Evolutionary conservation across 2,329 filamentous ascomycete species (phyloP), one percentile per base, ranked within the genome.

Genomic region (Periconia sp.): DNA sequence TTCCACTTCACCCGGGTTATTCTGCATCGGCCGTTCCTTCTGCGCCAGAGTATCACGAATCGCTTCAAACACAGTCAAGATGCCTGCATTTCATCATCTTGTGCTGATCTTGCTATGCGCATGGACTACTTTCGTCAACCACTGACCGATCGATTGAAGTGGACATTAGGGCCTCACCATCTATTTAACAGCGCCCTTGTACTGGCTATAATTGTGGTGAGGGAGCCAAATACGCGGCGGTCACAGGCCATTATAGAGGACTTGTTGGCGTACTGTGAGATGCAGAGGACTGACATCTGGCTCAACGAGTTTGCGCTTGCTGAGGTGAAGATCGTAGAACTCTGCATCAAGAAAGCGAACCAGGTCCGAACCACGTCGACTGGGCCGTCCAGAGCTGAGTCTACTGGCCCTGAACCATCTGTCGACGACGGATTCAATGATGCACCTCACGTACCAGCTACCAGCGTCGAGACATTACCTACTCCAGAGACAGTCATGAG

Each of bases 121-220:
- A 59, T 74, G 7, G 52, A 59, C 12, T 60, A 66, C n/a, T 59
- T 69, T 21, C 47, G 53, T 11, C 56, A 63, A 24, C 56, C 54
- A 11, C 41, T 50, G 5, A 58, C 66, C 11, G 69, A 72, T 21
- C 57, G 70, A 1, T 48, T 70, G 28, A 67, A 65, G 34, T 68
- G 63, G 57, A 62, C 63, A 4, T 42, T 71, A 0, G 69, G 65
- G 1, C 61, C 69, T 22, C 70, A 70, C 23, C 68, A 73, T 25
- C 61, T 74, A 5, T 74, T 73, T 56, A 74, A 74, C 45, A 73
- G 71, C 43, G 72, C 72, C 2, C 45, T 75, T 19, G 69, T 71
- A 3, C 50, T 72, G 1, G 69, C 69, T 5, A 61, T 72, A 25
- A 63, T 72, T 34, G 65, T 61, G 4, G 62, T 72, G 15, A 63